Percentiles rank a stretch among this genome's conserved stretches.
Conservation (phyloP, 768 basidiomycete genomes). For the Pulveroboletus sp. region DNA sequence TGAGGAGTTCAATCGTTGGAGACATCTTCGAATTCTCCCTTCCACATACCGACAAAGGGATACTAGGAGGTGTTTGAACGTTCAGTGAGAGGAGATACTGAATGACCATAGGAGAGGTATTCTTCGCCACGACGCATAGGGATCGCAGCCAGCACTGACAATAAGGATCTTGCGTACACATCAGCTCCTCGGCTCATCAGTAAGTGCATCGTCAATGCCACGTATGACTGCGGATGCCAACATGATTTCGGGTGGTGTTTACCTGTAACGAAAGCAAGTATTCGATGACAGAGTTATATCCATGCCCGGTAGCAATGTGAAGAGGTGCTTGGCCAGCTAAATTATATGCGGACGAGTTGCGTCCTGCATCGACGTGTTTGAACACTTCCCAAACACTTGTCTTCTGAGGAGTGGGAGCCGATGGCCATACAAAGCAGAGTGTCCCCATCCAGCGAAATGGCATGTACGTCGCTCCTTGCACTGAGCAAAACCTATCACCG, state of each 20-base stretch:
- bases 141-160: not conserved
- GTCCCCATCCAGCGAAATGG: not conserved
- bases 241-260: not conserved
- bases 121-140: not conserved
- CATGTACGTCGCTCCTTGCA: not conserved
- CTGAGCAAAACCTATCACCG: not conserved
- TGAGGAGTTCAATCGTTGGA: not conserved
- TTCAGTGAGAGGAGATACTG: not conserved
- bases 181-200: not conserved
- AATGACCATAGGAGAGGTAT: not conserved
- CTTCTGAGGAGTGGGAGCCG: not conserved
- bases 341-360: not conserved
- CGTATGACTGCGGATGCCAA: not conserved
- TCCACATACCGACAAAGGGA: not conserved
- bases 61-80: too few species aligned
- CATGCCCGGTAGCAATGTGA: not conserved
- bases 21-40: not conserved
- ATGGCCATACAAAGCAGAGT: slow-evolving; percentile 1
- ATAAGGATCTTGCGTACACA: not conserved
- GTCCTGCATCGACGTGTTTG: slow-evolving; percentile 5
- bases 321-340: not conserved
- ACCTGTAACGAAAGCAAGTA: not conserved
- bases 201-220: not conserved
- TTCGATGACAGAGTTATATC: not conserved
- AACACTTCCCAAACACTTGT: not conserved